A percentile compares a stretch with the other conserved stretches of the same genome.
Conservation (phyloP, 139 green algal genomes). For the Astrephomene gubernaculifera region DNA sequence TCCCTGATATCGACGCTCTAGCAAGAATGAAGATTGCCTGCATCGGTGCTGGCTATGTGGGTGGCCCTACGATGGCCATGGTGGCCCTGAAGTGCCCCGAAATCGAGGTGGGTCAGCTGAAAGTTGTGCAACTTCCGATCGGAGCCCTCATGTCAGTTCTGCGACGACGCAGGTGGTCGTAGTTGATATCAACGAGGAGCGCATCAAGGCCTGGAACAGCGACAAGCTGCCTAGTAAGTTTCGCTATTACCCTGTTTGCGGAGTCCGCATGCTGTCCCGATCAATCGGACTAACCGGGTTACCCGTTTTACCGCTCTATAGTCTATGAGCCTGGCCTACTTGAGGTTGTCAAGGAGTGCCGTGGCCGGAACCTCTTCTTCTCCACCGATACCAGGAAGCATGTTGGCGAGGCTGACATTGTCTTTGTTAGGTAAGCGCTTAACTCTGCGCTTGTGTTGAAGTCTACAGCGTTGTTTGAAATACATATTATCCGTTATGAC, state of each 20-base stretch:
- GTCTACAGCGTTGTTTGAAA: too few species aligned
- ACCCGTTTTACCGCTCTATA: neutral
- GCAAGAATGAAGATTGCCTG: conserved; percentile 75
- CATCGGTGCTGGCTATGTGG: conserved; percentile 91
- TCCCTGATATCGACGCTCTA: too few species aligned
- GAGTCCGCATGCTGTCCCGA: neutral
- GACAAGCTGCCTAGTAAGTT: conserved; percentile 89
- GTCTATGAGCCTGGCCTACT: conserved; percentile 98
- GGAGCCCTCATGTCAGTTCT: neutral
- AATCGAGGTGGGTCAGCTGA: conserved; percentile 81
- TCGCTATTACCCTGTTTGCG: too few species aligned
- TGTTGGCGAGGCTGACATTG: conserved; percentile 94
- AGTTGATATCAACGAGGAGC: conserved; percentile 57
- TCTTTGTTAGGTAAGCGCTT: conserved; percentile 91
- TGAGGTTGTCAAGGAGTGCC: conserved; percentile 88
- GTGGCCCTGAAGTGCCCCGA: conserved; percentile 97
- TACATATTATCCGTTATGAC: too few species aligned
- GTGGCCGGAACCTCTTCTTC: conserved; percentile 98
- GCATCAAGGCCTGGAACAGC: conserved; percentile 93
- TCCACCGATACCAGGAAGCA: conserved; percentile 94
- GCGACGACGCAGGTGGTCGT: conserved; percentile 37
- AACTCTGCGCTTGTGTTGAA: neutral
- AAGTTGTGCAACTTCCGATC: neutral
- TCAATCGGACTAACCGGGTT: neutral
- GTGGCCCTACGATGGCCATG: conserved; percentile 93